Evolutionary conservation across 2,329 filamentous ascomycete species (phyloP), one percentile per base, ranked within the genome.

Genomic region (Trichoderma simmonsii): DNA sequence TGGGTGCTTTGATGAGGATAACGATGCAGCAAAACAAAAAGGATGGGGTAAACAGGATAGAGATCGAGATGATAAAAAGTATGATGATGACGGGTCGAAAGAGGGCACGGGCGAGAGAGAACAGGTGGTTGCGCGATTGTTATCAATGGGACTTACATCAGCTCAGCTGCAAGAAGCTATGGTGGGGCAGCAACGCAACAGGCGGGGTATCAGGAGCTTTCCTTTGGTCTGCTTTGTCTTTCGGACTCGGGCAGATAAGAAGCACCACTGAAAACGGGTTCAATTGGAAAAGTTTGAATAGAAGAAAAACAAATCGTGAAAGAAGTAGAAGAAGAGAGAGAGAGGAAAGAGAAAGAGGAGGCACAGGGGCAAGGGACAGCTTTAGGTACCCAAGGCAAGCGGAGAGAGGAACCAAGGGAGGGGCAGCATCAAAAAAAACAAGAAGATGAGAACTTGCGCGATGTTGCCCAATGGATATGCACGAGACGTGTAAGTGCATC

Each of bases 141-240:
- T 56, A 56, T 60, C 18, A 32, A 60, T 24, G 39, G 28, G 56
- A 67, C 70, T 60, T 68, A 72, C 70, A 61, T 68, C 36, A 67
- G 57, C 70, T 63, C 70, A 72, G 70, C 62, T 32, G 56, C 70
- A 67, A 67, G 39, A 69, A 72, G 70, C 70, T 72, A 72, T 72
- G 64, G 70, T 68, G 70, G 70, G 70, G 70, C 67, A 68, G 48
- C 59, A 63, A 48, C 64, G 48, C 59, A 63, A 59, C 64, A 57
- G 70, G 70, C 64, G 70, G 70, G 70, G 70, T 67, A 66, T 61
- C 56, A 59, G 64, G 43, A 72, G 70, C 70, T 72, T 72, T n/a
- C 48, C 36, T 39, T 51, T 61, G 15, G 62, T 34, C 43, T 51
- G 43, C 43, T 51, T 51, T n/a, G 43, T 21, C 18, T n/a, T 9